Evolutionary conservation across 2,329 filamentous ascomycete genomes (phyloP), one percentile per base, ranked within the genome.

Genomic region (Paracorniculantispora psalliotae): DNA sequence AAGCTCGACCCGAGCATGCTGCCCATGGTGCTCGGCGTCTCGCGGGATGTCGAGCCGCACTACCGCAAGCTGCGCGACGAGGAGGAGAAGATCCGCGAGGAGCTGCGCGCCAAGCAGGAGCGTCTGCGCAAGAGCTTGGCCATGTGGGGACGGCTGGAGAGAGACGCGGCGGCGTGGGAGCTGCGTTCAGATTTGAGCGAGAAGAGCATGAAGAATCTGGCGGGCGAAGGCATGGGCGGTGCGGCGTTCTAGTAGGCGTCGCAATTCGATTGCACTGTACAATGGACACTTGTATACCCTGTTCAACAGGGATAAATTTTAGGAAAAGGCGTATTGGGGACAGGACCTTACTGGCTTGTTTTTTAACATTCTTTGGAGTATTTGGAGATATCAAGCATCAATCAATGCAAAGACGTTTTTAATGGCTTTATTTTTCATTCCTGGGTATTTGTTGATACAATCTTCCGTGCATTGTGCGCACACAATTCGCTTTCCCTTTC

Each of bases 111-210:
- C 25, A 83, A 81, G 66, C 78, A 85, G 65, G 83, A 85, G 44
- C 78, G 78, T 62, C 69, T 85, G 41, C 75, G 81, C 30, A 79
- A 78, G 69, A 81, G 75, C 58, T 70, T 86, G 39, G 75, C 78
- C 47, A 65, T 74, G 28, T 86, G 82, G 80, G 78, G 84, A 57
- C 76, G 75, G 65, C 73, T 82, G 47, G 79, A 82, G 66, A 75
- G 82, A 26, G 83, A 86, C 65, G 75, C 77, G 4, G 77, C 78
- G 53, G 75, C 78, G 1, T 80, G 80, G 72, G 79, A 82, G 69
- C 73, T 85, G 47, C 77, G 80, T 55, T 82, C 80, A 46, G 81
- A 85, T 50, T 68, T 85, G 61, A 82, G 79, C 60, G 81, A 84
- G 69, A 77, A 77, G 70, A 81, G 78, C 61, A 74, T 85, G 65